Conservation (phyloP, 2,329 filamentous ascomycete species). For the Endoconidiophora laricicola region DNA sequence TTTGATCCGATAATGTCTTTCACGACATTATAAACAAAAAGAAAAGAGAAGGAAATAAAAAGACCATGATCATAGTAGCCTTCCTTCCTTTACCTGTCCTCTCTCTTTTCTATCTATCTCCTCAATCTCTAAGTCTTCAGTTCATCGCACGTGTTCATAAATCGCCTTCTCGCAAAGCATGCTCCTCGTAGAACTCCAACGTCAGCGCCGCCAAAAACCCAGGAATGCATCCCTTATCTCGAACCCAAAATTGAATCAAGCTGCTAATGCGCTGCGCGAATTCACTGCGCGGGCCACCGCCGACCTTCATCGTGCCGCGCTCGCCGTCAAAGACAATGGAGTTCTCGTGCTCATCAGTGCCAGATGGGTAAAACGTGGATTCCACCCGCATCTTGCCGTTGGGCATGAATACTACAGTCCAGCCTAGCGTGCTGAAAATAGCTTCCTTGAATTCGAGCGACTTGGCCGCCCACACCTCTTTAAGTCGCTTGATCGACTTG, state of each 20-base stretch:
- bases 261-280: conserved; percentile 77
- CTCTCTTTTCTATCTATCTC: neutral
- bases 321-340: conserved; percentile 80
- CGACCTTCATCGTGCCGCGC: conserved; percentile 94
- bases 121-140: neutral
- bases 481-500: conserved; percentile 71
- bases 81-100: neutral
- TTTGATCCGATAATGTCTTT: neutral
- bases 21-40: neutral
- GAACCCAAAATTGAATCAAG: conserved; percentile 88
- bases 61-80: neutral
- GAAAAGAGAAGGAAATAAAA: neutral
- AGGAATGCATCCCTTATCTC: conserved; percentile 83
- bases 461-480: conserved; percentile 84
- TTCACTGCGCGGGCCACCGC: conserved; percentile 67
- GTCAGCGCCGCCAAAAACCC: conserved; percentile 85
- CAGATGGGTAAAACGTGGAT: conserved; percentile 61
- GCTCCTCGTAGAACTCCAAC: conserved; percentile 77
- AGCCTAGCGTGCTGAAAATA: conserved; percentile 79
- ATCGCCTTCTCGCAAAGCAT: neutral
- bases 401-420: conserved; percentile 91
- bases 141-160: neutral
- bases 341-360: conserved; percentile 52
- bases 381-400: conserved; percentile 92
- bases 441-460: conserved; percentile 90